phyloP scores from a whole-genome alignment of 345 rosid species.

The Pistacia vera region DNA sequence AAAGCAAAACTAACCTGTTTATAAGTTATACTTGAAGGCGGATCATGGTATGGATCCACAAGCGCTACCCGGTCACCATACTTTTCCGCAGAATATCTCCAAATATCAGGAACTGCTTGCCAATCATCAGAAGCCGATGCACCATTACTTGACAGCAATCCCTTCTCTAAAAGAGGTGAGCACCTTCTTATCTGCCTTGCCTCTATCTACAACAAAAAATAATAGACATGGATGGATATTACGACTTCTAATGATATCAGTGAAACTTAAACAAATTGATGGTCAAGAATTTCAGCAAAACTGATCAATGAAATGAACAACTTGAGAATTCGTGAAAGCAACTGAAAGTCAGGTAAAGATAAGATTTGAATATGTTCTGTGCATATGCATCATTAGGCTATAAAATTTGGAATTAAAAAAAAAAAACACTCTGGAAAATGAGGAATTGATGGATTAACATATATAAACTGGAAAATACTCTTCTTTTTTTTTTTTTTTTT shows the following conservation, averaged over 20 bases:
- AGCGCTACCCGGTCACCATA: conserved; percentile 75
- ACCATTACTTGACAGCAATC: conserved; percentile 31
- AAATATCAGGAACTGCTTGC: conserved; percentile 89
- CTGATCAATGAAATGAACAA: not conserved
- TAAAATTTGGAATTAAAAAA: not conserved
- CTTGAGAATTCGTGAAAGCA: not conserved
- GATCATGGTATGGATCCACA: conserved; percentile 84
- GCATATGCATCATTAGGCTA: not conserved
- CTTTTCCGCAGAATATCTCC: conserved; percentile 86
- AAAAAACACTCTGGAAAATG: no score
- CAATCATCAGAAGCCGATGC: conserved; percentile 53
- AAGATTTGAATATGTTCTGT: not conserved
- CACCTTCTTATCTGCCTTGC: conserved; percentile 52
- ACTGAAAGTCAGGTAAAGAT: no score
- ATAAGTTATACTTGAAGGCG: conserved; percentile 78
- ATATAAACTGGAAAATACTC: not conserved
- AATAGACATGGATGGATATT: not conserved
- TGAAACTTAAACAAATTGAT: not conserved
- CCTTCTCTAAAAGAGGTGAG: conserved; percentile 65
- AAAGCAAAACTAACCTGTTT: conserved; percentile 50
- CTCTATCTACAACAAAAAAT: conserved; percentile 40
- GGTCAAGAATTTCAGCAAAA: not conserved
- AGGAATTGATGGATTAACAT: no score
- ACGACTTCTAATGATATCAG: not conserved
- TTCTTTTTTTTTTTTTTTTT: no score